Conservation (phyloP, 2,329 filamentous ascomycete species). For the Tolypocladium pustulatum region DNA sequence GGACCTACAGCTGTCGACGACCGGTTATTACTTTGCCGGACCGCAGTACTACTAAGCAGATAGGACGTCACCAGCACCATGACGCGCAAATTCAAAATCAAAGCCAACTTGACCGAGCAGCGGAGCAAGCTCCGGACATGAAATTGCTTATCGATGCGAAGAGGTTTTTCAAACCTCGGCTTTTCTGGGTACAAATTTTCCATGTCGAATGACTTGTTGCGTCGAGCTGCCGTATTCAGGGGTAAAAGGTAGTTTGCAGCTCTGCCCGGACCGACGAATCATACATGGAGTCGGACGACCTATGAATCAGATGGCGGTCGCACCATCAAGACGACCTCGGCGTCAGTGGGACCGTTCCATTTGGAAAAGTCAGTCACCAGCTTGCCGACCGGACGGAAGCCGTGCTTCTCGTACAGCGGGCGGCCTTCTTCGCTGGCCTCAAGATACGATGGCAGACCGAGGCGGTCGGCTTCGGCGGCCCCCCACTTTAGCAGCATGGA, state of each 20-base stretch:
- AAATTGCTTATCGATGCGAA: not conserved
- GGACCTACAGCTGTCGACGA: constrained; percentile 7
- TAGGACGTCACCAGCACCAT: not conserved
- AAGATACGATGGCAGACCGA: constrained; percentile 23
- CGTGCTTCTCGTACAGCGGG: constrained; percentile 22
- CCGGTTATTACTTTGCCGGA: constrained; percentile 8
- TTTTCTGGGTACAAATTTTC: not conserved
- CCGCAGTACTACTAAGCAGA: constrained; percentile 6
- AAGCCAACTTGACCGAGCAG: not conserved
- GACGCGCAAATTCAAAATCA: not conserved
- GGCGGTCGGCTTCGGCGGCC: constrained; percentile 22
- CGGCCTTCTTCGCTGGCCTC: constrained; percentile 23
- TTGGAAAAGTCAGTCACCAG: constrained; percentile 15
- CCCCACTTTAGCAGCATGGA: constrained; percentile 23
- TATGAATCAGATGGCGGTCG: constrained; percentile 3
- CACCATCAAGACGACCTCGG: constrained; percentile 13
- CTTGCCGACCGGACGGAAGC: constrained; percentile 20
- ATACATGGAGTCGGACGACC: not conserved
- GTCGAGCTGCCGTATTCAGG: not conserved
- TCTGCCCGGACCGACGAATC: not conserved
- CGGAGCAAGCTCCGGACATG: not conserved
- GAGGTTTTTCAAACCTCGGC: not conserved
- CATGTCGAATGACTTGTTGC: not conserved
- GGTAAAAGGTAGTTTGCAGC: not conserved
- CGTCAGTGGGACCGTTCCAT: constrained; percentile 15